Percentiles rank a stretch among this genome's conserved stretches.
Evolutionary conservation across 257 asterid genomes (phyloP).

Genomic region (Gardenia jasminoides): DNA sequence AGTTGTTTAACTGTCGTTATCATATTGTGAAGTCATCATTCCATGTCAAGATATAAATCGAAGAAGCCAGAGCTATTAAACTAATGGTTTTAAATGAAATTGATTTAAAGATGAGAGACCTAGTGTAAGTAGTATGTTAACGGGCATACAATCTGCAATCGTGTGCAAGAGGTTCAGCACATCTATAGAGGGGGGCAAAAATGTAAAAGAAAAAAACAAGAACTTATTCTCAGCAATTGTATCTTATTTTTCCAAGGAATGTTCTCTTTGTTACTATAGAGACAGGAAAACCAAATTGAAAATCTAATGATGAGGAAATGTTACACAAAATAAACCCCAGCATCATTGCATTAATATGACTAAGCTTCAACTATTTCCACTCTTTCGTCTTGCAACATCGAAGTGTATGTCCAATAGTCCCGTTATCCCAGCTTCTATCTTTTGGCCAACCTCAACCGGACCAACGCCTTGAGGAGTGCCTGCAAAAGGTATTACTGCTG

Average conservation of each 20-base stretch:
- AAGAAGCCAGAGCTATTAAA: background rate
- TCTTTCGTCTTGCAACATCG: constrained; percentile 60
- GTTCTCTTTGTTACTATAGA: background rate
- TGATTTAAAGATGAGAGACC: background rate
- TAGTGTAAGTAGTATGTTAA: background rate
- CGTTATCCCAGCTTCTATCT: constrained; percentile 86
- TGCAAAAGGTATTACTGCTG: constrained; percentile 26
- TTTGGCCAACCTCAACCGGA: constrained; percentile 83
- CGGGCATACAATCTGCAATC: background rate
- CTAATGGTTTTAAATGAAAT: background rate
- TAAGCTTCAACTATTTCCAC: constrained; percentile 24
- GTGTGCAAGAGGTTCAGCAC: background rate
- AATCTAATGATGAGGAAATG: background rate
- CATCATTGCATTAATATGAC: no score
- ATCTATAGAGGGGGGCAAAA: no score
- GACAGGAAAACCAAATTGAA: background rate
- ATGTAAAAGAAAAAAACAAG: no score
- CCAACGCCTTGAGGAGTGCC: constrained; percentile 96
- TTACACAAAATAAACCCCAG: background rate
- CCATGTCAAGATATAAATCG: background rate
- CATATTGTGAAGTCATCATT: background rate
- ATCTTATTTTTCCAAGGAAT: background rate
- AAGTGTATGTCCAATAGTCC: constrained; percentile 73
- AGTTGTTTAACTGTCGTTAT: background rate
- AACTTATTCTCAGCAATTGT: background rate